Evolutionary conservation across 768 basidiomycete species (phyloP).

Genomic region (Saitozyma podzolica): DNA sequence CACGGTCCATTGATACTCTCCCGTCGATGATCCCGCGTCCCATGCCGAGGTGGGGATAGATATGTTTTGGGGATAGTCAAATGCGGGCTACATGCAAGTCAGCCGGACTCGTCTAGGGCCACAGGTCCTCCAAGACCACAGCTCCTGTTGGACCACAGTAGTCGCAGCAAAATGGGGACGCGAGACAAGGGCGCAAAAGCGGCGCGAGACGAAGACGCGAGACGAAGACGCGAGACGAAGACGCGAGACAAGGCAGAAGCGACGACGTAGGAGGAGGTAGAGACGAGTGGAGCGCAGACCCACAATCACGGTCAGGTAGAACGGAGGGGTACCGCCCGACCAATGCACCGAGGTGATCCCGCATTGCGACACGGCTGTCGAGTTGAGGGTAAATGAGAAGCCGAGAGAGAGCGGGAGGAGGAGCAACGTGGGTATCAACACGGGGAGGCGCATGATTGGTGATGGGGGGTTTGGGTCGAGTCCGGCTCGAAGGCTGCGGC

Average conservation of each 20-base stretch:
- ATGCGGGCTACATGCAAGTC: slow-evolving; percentile 27
- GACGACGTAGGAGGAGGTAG: background rate
- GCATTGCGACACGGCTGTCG: background rate
- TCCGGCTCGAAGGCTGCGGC: too few relatives aligned
- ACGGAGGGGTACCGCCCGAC: background rate
- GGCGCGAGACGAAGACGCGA: too few relatives aligned
- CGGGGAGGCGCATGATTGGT: too few relatives aligned
- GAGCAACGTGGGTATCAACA: background rate
- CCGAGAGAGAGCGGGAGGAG: background rate
- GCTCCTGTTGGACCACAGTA: too few relatives aligned
- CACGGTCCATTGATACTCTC: slow-evolving; percentile 35
- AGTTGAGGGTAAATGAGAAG: background rate
- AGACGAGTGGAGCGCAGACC: background rate
- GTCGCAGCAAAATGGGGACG: too few relatives aligned
- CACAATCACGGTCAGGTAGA: background rate
- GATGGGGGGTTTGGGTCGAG: too few relatives aligned
- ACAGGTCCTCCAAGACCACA: too few relatives aligned
- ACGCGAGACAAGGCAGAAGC: too few relatives aligned
- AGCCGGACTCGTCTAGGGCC: too few relatives aligned
- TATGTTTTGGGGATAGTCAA: slow-evolving; percentile 39
- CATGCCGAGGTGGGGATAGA: slow-evolving; percentile 31
- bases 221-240: too few relatives aligned
- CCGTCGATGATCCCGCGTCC: slow-evolving; percentile 11
- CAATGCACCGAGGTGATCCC: background rate
- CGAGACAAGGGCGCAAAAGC: too few relatives aligned